Percentiles rank a stretch among this genome's conserved stretches.
phyloP scores from a whole-genome alignment of 148 eudicot genomes.

The Cornus kousa region DNA sequence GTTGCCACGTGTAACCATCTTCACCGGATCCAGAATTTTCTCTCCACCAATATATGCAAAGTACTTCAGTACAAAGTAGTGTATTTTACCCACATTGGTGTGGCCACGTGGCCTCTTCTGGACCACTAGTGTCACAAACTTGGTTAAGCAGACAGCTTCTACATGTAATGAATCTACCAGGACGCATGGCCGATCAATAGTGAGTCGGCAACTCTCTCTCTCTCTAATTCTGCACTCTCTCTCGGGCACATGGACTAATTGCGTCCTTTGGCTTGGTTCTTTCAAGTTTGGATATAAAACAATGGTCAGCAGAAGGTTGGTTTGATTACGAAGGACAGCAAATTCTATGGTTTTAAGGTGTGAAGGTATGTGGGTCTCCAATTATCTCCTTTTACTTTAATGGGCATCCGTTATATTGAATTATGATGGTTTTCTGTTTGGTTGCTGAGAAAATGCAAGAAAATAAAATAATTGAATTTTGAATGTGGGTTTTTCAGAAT shows the following conservation, averaged over 20 bases:
- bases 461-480: background rate
- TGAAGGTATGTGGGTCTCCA: conserved; percentile 14
- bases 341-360: conserved; percentile 10
- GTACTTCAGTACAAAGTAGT: no score
- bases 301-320: background rate
- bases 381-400: background rate
- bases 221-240: background rate
- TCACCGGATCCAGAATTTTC: no score
- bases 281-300: background rate
- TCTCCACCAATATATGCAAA: no score
- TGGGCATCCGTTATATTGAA: conserved; percentile 8
- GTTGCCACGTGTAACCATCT: no score
- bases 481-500: background rate
- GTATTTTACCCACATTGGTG: no score
- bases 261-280: background rate
- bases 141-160: conserved; percentile 3
- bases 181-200: background rate
- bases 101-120: conserved; percentile 1
- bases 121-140: background rate
- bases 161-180: background rate
- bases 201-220: background rate
- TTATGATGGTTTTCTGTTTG: background rate
- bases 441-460: conserved; percentile 11
- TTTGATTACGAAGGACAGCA: background rate
- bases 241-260: background rate